These are phyloP conservation scores for Stephania yunnanensis DNA, from an alignment of 164 flowering plant genomes.

Conservation along the genomic window DNA sequence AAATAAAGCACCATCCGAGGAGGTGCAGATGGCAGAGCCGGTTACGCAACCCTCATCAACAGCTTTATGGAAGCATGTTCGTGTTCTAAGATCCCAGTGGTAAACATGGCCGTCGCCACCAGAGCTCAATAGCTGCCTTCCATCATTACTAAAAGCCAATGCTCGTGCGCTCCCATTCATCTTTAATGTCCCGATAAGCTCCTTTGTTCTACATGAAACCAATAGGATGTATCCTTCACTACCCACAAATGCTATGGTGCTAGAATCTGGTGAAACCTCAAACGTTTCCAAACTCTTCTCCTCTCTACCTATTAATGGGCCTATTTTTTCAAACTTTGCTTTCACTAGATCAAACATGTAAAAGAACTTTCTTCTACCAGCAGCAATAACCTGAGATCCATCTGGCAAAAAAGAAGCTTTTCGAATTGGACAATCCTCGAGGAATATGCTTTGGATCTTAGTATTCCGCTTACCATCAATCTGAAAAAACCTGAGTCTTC, in stretches of 20 bases:
- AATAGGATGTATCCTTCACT: slow-evolving; percentile 83
- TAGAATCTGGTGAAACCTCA: slow-evolving; percentile 87
- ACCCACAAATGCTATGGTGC: slow-evolving; percentile 77
- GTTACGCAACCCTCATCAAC: slow-evolving; percentile 79
- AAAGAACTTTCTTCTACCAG: slow-evolving; percentile 91
- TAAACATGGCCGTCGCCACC: slow-evolving; percentile 95
- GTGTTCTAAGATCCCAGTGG: slow-evolving; percentile 89
- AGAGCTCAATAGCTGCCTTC: slow-evolving; percentile 61
- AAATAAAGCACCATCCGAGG: slow-evolving; percentile 58
- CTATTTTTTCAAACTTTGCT: slow-evolving; percentile 64
- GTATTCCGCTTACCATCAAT: slow-evolving; percentile 85
- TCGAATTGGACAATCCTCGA: slow-evolving; percentile 77
- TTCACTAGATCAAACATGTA: slow-evolving; percentile 80
- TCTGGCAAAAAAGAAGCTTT: slow-evolving; percentile 76
- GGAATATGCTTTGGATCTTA: slow-evolving; percentile 62
- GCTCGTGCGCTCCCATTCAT: slow-evolving; percentile 91
- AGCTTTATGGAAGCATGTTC: slow-evolving; percentile 70
- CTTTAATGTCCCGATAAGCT: slow-evolving; percentile 80
- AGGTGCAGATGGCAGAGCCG: slow-evolving; percentile 61
- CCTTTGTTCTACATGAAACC: slow-evolving; percentile 80
- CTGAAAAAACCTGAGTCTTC: slow-evolving; percentile 68
- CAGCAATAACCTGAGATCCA: slow-evolving; percentile 78
- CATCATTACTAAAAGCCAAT: slow-evolving; percentile 70
- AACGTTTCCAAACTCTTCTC: slow-evolving; percentile 89
- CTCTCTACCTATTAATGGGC: slow-evolving; percentile 81